Evolutionary conservation across 1,139 yeast species (phyloP).

Genomic region (Geotrichum macrosporum): DNA sequence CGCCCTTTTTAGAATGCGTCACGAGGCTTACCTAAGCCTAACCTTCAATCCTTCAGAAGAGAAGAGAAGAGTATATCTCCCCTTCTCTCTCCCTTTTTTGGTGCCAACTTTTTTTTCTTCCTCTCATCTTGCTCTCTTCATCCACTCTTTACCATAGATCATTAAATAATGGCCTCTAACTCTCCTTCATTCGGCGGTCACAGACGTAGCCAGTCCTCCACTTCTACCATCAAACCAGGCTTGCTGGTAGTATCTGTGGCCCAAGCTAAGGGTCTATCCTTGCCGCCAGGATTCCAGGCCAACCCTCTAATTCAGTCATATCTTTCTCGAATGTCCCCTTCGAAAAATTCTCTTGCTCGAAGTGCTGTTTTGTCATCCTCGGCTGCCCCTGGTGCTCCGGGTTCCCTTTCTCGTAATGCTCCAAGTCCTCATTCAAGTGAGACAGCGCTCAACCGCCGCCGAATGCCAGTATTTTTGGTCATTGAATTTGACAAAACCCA

Average conservation of each 20-base stretch:
- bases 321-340: conserved; percentile 15
- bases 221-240: conserved; percentile 53
- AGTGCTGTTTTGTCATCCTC: conserved; percentile 24
- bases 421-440: conserved; percentile 26
- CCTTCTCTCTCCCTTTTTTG: conserved; percentile 5
- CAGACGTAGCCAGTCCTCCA: conserved; percentile 25
- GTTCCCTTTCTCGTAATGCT: background rate
- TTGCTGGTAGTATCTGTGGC: conserved; percentile 65
- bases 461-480: conserved; percentile 41
- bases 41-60: conserved; percentile 7
- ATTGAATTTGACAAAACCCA: conserved; percentile 56
- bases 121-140: background rate
- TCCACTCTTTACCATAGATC: background rate
- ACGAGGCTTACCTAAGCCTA: conserved; percentile 3
- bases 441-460: conserved; percentile 19
- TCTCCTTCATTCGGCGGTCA: conserved; percentile 10
- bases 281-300: conserved; percentile 49
- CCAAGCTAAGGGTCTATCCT: conserved; percentile 53
- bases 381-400: conserved; percentile 10
- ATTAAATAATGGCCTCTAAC: conserved; percentile 11
- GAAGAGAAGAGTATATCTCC: conserved; percentile 1
- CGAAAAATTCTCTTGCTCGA: conserved; percentile 9
- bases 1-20: background rate
- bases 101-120: conserved; percentile 4
- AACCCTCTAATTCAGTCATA: conserved; percentile 18